Conservation (phyloP, 2,329 filamentous ascomycete genomes). For the Phaeosphaeria sp. region DNA sequence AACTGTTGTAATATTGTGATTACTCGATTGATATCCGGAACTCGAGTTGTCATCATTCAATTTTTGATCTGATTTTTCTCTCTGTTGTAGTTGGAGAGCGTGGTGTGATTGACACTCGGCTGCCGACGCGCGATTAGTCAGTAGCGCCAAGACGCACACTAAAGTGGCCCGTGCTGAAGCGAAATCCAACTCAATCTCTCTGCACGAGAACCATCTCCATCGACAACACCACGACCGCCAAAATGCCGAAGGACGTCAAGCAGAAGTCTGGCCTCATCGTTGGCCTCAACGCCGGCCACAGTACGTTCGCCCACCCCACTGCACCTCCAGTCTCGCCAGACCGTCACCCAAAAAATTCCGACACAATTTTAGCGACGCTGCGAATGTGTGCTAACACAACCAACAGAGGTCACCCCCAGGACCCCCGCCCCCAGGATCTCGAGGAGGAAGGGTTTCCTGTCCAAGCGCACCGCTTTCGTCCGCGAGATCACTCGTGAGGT, state of each 20-base stretch:
- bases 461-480: slow-evolving; percentile 96
- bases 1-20: too few species aligned
- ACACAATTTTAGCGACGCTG: slow-evolving; percentile 17
- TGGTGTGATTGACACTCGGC: too few species aligned
- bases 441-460: slow-evolving; percentile 91
- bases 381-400: slow-evolving; percentile 32
- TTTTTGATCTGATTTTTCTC: too few species aligned
- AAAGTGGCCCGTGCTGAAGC: not conserved
- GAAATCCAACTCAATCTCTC: slow-evolving; percentile 3
- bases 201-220: slow-evolving; percentile 19
- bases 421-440: slow-evolving; percentile 58
- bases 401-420: slow-evolving; percentile 59
- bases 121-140: not conserved
- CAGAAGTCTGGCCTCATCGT: slow-evolving; percentile 62
- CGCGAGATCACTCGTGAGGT: slow-evolving; percentile 98
- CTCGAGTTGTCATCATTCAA: too few species aligned
- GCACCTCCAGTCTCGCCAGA: slow-evolving; percentile 9
- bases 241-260: slow-evolving; percentile 62
- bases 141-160: not conserved
- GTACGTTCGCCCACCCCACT: slow-evolving; percentile 59
- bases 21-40: too few species aligned
- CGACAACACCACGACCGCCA: slow-evolving; percentile 49
- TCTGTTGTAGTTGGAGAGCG: too few species aligned
- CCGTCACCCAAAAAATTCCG: slow-evolving; percentile 14
- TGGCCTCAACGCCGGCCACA: slow-evolving; percentile 70